A percentile compares a stretch with the other conserved stretches of the same genome.
Conservation (phyloP, 208 protist genomes). For the Crithidia sp. region DNA sequence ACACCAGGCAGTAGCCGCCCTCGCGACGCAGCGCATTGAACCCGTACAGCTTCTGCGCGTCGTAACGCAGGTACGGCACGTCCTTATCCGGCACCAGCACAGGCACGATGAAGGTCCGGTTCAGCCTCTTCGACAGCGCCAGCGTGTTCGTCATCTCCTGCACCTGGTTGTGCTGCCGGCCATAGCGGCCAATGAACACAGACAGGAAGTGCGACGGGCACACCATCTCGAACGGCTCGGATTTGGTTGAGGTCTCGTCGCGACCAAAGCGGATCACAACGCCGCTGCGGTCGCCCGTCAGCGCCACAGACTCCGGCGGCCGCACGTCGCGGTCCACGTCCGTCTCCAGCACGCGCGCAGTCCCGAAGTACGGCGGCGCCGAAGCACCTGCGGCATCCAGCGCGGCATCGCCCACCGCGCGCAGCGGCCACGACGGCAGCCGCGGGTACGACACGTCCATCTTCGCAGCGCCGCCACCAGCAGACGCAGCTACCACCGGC, state of each 20-base stretch:
- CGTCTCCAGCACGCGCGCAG: conserved; percentile 2
- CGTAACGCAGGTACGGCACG: conserved; percentile 1
- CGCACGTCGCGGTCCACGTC: conserved; percentile 17
- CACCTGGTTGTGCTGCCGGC: conserved; percentile 25
- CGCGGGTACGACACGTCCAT: conserved; percentile 12
- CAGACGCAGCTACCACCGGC: background rate
- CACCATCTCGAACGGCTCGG: conserved; percentile 1
- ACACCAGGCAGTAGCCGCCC: conserved; percentile 7
- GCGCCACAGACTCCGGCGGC: conserved; percentile 7
- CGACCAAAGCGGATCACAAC: conserved; percentile 6
- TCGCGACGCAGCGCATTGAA: conserved; percentile 27
- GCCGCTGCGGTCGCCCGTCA: background rate
- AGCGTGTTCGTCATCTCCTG: conserved; percentile 19
- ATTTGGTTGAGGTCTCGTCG: background rate
- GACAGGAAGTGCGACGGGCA: conserved; percentile 19
- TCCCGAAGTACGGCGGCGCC: conserved; percentile 19
- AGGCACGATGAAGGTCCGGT: conserved; percentile 18
- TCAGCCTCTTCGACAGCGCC: conserved; percentile 1
- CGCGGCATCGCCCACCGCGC: background rate
- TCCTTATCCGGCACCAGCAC: conserved; percentile 1
- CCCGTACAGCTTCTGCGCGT: conserved; percentile 15
- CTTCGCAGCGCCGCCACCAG: background rate
- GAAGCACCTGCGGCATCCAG: background rate
- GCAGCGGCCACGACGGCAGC: conserved; percentile 22
- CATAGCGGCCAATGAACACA: conserved; percentile 18